Evolutionary conservation across 108 stramenopile genomes (phyloP).

Genomic region (Aurantiochytrium sp.): DNA sequence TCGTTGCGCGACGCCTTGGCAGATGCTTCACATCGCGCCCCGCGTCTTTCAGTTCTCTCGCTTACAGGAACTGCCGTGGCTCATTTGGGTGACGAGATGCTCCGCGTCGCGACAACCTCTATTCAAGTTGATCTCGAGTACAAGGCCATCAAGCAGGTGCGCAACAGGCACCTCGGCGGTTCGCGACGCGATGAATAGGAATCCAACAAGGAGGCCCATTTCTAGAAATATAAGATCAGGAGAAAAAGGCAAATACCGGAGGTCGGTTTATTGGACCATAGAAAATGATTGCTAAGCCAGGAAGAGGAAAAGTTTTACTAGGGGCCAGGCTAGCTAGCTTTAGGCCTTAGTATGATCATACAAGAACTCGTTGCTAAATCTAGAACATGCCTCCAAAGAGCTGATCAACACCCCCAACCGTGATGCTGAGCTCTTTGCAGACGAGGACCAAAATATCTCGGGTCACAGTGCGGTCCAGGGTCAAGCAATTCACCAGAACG

Average conservation of each 20-base stretch:
- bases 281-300: too few species aligned
- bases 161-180: too few species aligned
- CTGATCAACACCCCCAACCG: not conserved
- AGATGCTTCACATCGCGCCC: too few species aligned
- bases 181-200: too few species aligned
- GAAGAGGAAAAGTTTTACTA: too few species aligned
- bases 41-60: not conserved
- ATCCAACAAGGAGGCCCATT: too few species aligned
- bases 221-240: too few species aligned
- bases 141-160: too few species aligned
- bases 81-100: not conserved
- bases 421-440: not conserved
- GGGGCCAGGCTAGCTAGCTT: too few species aligned
- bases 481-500: not conserved
- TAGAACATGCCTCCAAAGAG: conserved; percentile 13
- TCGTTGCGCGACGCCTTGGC: not conserved
- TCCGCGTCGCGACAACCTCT: not conserved
- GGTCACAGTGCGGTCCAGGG: not conserved
- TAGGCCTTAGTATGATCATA: not conserved
- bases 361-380: not conserved
- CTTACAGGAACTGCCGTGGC: not conserved
- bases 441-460: not conserved
- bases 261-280: too few species aligned
- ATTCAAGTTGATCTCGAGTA: not conserved
- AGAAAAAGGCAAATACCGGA: too few species aligned